Conservation (phyloP, 768 basidiomycete genomes). For the Trametes cingulata region DNA sequence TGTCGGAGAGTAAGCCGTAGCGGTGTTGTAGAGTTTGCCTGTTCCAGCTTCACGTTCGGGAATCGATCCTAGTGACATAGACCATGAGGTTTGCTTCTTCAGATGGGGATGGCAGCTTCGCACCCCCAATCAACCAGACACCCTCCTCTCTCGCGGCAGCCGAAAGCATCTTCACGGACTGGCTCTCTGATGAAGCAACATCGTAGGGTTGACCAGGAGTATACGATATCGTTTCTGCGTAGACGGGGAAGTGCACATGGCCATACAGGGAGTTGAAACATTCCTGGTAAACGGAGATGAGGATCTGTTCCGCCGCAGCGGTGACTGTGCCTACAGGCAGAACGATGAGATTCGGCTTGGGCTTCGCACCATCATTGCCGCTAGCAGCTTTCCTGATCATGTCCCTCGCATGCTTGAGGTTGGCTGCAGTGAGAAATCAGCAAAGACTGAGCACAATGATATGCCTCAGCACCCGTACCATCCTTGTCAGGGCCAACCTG, state of each 20-base stretch:
- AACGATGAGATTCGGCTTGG: constrained; percentile 79
- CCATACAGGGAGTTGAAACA: constrained; percentile 90
- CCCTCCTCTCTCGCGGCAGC: constrained; percentile 72
- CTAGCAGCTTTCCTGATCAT: constrained; percentile 74
- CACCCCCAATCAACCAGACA: constrained; percentile 94
- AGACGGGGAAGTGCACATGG: constrained; percentile 73
- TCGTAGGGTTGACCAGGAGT: constrained; percentile 60
- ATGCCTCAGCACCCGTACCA: constrained; percentile 11
- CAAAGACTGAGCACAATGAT: not conserved
- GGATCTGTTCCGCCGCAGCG: not conserved
- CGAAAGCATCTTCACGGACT: constrained; percentile 82
- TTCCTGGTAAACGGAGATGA: constrained; percentile 50
- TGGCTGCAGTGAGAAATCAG: constrained; percentile 38
- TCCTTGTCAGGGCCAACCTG: constrained; percentile 66
- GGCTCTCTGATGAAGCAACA: constrained; percentile 54
- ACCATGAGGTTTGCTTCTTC: not conserved
- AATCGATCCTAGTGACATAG: constrained; percentile 72
- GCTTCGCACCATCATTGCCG: constrained; percentile 33
- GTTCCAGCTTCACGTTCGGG: constrained; percentile 72
- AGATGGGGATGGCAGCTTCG: not conserved
- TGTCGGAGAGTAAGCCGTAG: constrained; percentile 84
- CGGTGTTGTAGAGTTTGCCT: constrained; percentile 87
- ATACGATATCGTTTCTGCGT: constrained; percentile 79
- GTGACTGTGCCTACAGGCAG: constrained; percentile 60
- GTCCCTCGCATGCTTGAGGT: constrained; percentile 79